phyloP scores from a whole-genome alignment of 192 early-diverging fungal species.

The Coemansia sp. region DNA sequence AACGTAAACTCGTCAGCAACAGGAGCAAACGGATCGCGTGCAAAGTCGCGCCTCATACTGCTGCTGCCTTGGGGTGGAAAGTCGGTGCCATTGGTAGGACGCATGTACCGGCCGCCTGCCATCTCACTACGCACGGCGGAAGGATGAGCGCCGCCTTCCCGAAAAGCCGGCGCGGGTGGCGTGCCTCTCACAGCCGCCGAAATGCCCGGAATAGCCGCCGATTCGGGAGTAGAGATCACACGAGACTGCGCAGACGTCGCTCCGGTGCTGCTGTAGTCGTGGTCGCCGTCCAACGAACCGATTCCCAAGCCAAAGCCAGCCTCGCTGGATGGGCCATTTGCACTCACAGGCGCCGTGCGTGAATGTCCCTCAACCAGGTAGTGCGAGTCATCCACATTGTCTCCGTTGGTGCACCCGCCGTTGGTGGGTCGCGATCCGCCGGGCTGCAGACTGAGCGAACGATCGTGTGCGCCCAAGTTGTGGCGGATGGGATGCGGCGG shows the following conservation, averaged over 20 bases:
- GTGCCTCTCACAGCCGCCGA: conserved; percentile 1
- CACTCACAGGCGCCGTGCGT: conserved; percentile 26
- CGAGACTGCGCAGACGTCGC: conserved; percentile 4
- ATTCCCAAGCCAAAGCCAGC: conserved; percentile 37
- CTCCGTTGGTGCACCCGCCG: background rate
- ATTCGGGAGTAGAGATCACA: conserved; percentile 34
- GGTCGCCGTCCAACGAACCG: conserved; percentile 7
- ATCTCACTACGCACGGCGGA: background rate
- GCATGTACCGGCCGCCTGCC: background rate
- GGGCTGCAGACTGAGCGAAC: background rate
- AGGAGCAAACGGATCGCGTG: conserved; percentile 29
- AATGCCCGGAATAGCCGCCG: conserved; percentile 12
- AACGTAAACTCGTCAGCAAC: conserved; percentile 41
- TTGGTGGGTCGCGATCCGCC: background rate
- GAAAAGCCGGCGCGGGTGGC: background rate
- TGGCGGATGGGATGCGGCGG: background rate
- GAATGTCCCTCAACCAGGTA: conserved; percentile 8
- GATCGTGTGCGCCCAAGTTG: background rate
- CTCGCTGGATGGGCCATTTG: background rate
- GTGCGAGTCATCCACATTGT: background rate
- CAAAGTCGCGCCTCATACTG: conserved; percentile 18
- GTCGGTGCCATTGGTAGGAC: background rate
- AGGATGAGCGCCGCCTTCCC: background rate
- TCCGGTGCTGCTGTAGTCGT: background rate
- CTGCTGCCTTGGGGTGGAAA: background rate